These are phyloP conservation scores for Bromus sterilis DNA, from an alignment of 176 grass and related monocot genomes.

Conservation along the genomic window DNA sequence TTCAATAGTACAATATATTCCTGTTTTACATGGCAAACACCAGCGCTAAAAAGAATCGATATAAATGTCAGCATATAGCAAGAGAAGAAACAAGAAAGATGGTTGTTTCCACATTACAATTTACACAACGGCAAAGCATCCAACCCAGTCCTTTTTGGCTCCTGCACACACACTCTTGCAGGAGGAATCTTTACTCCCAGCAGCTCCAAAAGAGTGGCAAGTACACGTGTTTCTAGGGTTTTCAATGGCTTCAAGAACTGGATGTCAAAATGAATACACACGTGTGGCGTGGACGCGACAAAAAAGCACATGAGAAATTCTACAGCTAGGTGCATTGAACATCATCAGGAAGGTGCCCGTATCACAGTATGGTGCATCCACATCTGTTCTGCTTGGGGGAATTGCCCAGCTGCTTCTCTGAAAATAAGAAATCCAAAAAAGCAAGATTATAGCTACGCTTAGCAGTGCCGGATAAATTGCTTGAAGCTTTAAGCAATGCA, in stretches of 20 bases:
- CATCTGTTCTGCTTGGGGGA: slow-evolving; percentile 60
- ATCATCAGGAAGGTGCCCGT: neutral
- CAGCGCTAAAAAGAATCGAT: slow-evolving; percentile 41
- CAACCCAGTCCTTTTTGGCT: slow-evolving; percentile 16
- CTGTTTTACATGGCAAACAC: slow-evolving; percentile 21
- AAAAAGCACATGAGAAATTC: slow-evolving; percentile 25
- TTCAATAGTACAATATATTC: slow-evolving; percentile 17
- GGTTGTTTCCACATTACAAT: slow-evolving; percentile 30
- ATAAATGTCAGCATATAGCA: slow-evolving; percentile 21
- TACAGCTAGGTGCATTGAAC: slow-evolving; percentile 32
- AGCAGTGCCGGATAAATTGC: neutral
- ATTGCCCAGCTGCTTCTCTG: slow-evolving; percentile 64
- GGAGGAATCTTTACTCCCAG: slow-evolving; percentile 19
- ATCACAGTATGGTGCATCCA: slow-evolving; percentile 71
- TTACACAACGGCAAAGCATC: slow-evolving; percentile 59
- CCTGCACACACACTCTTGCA: neutral
- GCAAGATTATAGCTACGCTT: neutral
- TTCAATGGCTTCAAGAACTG: slow-evolving; percentile 26
- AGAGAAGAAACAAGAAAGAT: neutral
- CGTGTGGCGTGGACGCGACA: slow-evolving; percentile 12
- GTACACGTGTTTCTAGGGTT: slow-evolving; percentile 5
- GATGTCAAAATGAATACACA: slow-evolving; percentile 52
- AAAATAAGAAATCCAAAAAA: neutral
- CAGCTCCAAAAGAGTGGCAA: neutral
- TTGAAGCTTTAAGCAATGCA: neutral